Conservation (phyloP, 2,329 filamentous ascomycete species). For the Fusarium nodosum region DNA sequence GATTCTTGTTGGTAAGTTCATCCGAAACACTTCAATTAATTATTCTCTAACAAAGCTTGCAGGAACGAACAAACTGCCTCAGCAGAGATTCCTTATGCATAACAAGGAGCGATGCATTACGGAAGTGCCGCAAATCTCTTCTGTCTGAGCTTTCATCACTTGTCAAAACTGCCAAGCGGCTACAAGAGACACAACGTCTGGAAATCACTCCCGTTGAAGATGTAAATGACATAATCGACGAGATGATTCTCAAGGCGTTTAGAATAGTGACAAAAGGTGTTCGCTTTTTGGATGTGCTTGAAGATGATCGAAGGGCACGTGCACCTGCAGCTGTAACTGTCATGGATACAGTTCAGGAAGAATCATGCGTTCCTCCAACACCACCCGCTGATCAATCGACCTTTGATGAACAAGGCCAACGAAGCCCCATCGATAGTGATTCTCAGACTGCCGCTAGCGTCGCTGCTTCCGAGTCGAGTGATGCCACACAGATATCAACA, state of each 20-base stretch:
- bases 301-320: conserved; percentile 69
- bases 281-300: conserved; percentile 87
- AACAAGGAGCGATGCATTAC: conserved; percentile 79
- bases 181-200: conserved; percentile 79
- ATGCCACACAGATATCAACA: conserved; percentile 54
- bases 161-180: conserved; percentile 87
- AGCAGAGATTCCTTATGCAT: conserved; percentile 84
- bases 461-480: conserved; percentile 54
- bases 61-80: conserved; percentile 91
- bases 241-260: conserved; percentile 94
- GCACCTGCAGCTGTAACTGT: conserved; percentile 68
- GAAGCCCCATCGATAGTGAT: conserved; percentile 56
- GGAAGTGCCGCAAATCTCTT: conserved; percentile 86
- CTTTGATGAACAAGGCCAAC: conserved; percentile 59
- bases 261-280: conserved; percentile 93
- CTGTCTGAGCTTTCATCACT: conserved; percentile 90
- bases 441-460: conserved; percentile 56
- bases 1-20: conserved; percentile 83
- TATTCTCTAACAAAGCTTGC: conserved; percentile 22
- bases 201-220: conserved; percentile 64
- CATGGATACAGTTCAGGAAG: conserved; percentile 71
- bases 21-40: neutral
- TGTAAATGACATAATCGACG: conserved; percentile 84
- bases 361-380: conserved; percentile 71
- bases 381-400: conserved; percentile 70